A percentile compares a stretch with the other conserved stretches of the same genome.
Conservation (phyloP, 2,329 filamentous ascomycete genomes). For the Verticillium albo-atrum region DNA sequence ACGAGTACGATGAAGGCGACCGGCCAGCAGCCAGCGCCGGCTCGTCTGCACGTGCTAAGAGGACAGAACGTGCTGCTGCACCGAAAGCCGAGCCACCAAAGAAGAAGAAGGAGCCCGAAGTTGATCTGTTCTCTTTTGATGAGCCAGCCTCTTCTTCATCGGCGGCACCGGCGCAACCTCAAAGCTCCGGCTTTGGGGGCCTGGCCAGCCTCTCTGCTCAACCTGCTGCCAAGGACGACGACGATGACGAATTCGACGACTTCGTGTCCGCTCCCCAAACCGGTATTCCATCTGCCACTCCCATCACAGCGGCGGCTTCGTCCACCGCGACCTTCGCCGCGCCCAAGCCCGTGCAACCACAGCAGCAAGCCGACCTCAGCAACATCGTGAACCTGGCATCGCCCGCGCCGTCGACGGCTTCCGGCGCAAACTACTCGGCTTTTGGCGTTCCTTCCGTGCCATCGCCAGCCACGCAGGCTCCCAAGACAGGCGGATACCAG, state of each 20-base stretch:
- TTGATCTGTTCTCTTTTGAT: conserved; percentile 90
- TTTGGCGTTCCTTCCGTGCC: conserved; percentile 46
- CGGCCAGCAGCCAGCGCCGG: conserved; percentile 36
- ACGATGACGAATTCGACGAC: conserved; percentile 95
- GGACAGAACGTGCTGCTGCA: conserved; percentile 35
- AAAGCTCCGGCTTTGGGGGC: conserved; percentile 41
- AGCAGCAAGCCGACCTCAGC: conserved; percentile 74
- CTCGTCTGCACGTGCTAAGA: conserved; percentile 42
- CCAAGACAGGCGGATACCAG: conserved; percentile 65
- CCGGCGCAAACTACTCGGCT: conserved; percentile 60
- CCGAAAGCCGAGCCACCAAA: conserved; percentile 71
- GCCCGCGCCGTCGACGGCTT: conserved; percentile 54
- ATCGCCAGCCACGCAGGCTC: conserved; percentile 36
- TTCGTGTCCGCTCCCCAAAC: conserved; percentile 71
- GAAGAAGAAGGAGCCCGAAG: conserved; percentile 85
- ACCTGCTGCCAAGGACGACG: conserved; percentile 42
- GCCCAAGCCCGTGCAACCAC: conserved; percentile 79
- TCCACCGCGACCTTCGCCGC: conserved; percentile 68
- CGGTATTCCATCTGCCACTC: conserved; percentile 37
- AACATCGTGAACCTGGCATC: conserved; percentile 78
- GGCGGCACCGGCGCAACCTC: conserved; percentile 32
- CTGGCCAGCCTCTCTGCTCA: conserved; percentile 26
- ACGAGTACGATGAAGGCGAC: conserved; percentile 83
- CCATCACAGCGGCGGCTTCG: conserved; percentile 47
- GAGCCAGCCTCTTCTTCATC: conserved; percentile 57